These are phyloP conservation scores for Backusella liffmaniae DNA, from an alignment of 192 early-diverging fungal species.

Conservation along the genomic window DNA sequence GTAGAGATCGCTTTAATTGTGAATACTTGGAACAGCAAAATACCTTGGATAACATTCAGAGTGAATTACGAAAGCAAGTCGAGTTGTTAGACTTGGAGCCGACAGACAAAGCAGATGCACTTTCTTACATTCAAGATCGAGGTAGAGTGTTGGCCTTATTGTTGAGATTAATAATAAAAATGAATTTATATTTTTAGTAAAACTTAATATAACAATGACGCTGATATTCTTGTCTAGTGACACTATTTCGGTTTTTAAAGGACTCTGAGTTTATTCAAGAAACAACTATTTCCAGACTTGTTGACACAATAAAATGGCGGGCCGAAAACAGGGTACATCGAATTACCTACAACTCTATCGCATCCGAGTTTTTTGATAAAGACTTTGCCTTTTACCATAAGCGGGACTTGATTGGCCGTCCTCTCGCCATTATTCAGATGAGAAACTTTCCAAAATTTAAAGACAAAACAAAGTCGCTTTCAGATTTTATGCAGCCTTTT, in stretches of 20 bases:
- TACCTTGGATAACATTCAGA: neutral
- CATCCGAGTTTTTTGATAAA: slow-evolving; percentile 26
- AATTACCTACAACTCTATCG: slow-evolving; percentile 18
- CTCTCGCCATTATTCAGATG: slow-evolving; percentile 37
- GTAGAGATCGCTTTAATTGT: neutral
- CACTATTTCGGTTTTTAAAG: slow-evolving; percentile 45
- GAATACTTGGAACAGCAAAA: slow-evolving; percentile 1
- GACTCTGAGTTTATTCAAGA: slow-evolving; percentile 25
- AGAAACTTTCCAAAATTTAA: slow-evolving; percentile 32
- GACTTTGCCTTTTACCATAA: slow-evolving; percentile 42
- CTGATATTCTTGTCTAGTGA: slow-evolving; percentile 23
- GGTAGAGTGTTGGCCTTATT: slow-evolving; percentile 4
- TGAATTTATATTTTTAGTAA: neutral
- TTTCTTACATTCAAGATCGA: slow-evolving; percentile 24
- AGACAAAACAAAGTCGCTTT: slow-evolving; percentile 8
- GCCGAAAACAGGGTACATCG: slow-evolving; percentile 24
- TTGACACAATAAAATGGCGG: slow-evolving; percentile 42
- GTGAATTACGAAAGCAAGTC: neutral
- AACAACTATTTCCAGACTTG: slow-evolving; percentile 9
- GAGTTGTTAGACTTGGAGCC: neutral
- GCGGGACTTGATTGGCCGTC: slow-evolving; percentile 36
- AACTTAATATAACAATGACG: neutral
- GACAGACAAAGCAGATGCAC: neutral
- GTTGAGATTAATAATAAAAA: neutral
- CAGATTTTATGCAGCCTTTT: slow-evolving; percentile 33